phyloP scores from a whole-genome alignment of 768 basidiomycete species.

The Flagelloscypha sp. region DNA sequence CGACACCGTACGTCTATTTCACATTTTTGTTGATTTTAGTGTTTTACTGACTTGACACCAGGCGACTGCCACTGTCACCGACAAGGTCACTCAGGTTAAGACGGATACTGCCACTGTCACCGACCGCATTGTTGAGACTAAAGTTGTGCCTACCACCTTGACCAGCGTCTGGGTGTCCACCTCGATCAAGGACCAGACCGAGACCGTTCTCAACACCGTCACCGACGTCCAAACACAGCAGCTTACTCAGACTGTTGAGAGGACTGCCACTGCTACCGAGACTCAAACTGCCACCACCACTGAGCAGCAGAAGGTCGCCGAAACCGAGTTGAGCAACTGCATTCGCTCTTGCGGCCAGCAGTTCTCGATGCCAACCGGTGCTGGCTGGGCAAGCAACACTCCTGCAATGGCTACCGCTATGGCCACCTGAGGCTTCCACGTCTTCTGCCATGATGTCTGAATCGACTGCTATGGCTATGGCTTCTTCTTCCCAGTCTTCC shows the following conservation, averaged over 20 bases:
- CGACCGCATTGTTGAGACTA: conserved; percentile 27
- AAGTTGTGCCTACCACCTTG: conserved; percentile 27
- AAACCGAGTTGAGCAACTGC: conserved; percentile 43
- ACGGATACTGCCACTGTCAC: conserved; percentile 43
- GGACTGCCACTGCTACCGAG: conserved; percentile 57
- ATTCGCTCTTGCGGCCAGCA: no score
- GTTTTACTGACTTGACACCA: no score
- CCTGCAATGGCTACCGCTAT: no score
- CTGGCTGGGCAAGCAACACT: no score
- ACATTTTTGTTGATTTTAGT: no score
- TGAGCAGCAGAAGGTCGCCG: conserved; percentile 45
- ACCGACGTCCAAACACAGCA: conserved; percentile 30
- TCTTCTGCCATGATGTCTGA: no score
- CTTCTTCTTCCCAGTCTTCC: no score
- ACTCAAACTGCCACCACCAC: conserved; percentile 44
- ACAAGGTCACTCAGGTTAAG: conserved; percentile 22
- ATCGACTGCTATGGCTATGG: no score
- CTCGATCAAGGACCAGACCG: conserved; percentile 44
- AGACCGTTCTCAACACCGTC: conserved; percentile 45
- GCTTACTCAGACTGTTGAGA: conserved; percentile 44
- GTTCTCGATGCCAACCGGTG: no score
- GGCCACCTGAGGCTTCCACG: no score
- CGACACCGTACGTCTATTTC: no score
- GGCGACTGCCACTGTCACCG: conserved; percentile 28
- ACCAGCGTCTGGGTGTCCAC: conserved; percentile 35